Evolutionary conservation across 306 rosid genomes (phyloP).

Genomic region (Canavalia gladiata): DNA sequence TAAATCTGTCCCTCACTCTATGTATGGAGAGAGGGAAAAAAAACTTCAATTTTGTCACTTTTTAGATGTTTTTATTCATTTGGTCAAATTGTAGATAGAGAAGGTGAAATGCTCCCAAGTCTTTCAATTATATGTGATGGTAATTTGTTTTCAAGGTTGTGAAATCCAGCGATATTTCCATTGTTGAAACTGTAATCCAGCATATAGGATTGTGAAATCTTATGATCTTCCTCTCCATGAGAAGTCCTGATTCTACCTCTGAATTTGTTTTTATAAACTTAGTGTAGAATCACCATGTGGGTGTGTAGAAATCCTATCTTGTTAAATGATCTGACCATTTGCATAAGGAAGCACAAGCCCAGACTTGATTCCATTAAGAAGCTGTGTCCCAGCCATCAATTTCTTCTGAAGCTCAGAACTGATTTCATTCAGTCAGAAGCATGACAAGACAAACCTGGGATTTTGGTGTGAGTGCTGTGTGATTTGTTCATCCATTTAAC

Average conservation of each 20-base stretch:
- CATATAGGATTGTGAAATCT: not conserved
- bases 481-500: not conserved
- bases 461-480: not conserved
- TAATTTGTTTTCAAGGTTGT: too few species aligned
- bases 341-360: not conserved
- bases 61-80: too few species aligned
- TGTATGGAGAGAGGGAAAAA: too few species aligned
- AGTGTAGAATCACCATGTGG: not conserved
- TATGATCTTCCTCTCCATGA: conserved; percentile 1
- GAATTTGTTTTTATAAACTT: conserved; percentile 4
- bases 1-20: too few species aligned
- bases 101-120: too few species aligned
- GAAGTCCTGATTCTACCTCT: not conserved
- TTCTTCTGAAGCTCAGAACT: not conserved
- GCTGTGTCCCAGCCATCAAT: not conserved
- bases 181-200: not conserved
- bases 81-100: too few species aligned
- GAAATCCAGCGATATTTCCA: too few species aligned
- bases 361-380: not conserved
- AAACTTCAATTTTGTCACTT: too few species aligned
- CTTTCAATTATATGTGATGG: too few species aligned
- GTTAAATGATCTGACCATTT: not conserved
- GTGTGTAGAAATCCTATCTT: not conserved
- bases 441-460: not conserved
- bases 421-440: not conserved